These are phyloP conservation scores for Protomyces macrosporus DNA, from an alignment of 1,139 yeast species.

Conservation along the genomic window DNA sequence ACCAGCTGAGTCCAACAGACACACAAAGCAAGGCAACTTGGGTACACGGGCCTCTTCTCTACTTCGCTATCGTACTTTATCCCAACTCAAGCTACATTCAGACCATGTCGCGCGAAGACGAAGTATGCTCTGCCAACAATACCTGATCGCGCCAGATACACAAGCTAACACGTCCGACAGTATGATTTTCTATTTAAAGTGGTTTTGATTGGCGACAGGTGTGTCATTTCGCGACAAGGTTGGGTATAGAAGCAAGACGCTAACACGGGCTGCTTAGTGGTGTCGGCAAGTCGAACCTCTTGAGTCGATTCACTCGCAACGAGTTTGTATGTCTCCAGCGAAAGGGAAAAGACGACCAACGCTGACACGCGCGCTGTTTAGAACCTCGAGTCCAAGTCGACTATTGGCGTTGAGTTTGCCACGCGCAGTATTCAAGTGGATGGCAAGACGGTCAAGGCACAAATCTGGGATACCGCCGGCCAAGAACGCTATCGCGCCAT, in stretches of 20 bases:
- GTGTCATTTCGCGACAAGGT: not conserved
- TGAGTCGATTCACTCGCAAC: constrained; percentile 89
- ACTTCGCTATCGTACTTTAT: too few relatives aligned
- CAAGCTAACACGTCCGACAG: constrained; percentile 3
- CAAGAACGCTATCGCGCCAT: constrained; percentile 98
- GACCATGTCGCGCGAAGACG: constrained; percentile 26
- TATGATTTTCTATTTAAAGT: constrained; percentile 41
- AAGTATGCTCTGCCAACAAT: not conserved
- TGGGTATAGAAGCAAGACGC: not conserved
- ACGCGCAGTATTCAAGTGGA: constrained; percentile 93
- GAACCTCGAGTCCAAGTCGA: constrained; percentile 85
- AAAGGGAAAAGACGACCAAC: not conserved
- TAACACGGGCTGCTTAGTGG: constrained; percentile 43
- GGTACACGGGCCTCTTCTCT: too few relatives aligned
- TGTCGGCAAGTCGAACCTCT: constrained; percentile 90
- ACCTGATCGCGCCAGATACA: not conserved
- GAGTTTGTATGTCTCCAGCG: constrained; percentile 51
- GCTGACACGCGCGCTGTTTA: not conserved
- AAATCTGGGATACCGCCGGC: constrained; percentile 99
- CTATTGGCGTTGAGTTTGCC: constrained; percentile 98
- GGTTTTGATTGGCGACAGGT: constrained; percentile 81
- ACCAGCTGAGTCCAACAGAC: too few relatives aligned
- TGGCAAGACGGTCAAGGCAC: constrained; percentile 92
- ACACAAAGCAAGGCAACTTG: too few relatives aligned
- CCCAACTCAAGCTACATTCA: not conserved